These are phyloP conservation scores for Hypoxylon sp. DNA, from an alignment of 2,329 filamentous ascomycete genomes.

Conservation along the genomic window DNA sequence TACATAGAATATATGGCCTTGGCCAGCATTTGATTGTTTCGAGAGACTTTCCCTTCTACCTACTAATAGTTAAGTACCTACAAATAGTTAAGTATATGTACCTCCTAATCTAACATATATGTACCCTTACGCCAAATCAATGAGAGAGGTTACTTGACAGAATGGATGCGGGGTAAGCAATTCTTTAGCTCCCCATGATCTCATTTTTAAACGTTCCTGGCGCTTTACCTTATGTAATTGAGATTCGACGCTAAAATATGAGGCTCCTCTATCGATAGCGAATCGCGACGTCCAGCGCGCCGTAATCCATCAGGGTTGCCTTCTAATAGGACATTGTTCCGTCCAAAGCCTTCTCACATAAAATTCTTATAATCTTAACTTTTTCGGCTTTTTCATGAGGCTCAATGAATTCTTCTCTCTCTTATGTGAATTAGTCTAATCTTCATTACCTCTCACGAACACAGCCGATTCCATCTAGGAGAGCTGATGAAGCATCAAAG, in stretches of 20 bases:
- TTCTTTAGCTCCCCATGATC: background rate
- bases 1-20: too few relatives aligned
- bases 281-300: slow-evolving; percentile 20
- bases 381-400: background rate
- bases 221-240: slow-evolving; percentile 17
- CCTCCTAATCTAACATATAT: background rate
- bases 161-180: background rate
- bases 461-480: background rate
- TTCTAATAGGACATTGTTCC: slow-evolving; percentile 6
- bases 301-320: slow-evolving; percentile 24
- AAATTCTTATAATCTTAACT: slow-evolving; percentile 4
- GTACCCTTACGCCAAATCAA: background rate
- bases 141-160: background rate
- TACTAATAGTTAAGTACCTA: background rate
- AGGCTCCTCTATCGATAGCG: slow-evolving; percentile 32
- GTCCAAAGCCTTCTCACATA: slow-evolving; percentile 11
- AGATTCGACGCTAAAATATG: slow-evolving; percentile 5
- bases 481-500: slow-evolving; percentile 6
- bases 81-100: too few relatives aligned
- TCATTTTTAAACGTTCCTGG: background rate
- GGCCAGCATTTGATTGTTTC: too few relatives aligned
- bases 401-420: slow-evolving; percentile 1
- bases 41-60: background rate
- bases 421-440: slow-evolving; percentile 7
- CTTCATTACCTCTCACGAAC: background rate